Conservation (phyloP, 306 rosid species). For the Adenanthera pavonina region DNA sequence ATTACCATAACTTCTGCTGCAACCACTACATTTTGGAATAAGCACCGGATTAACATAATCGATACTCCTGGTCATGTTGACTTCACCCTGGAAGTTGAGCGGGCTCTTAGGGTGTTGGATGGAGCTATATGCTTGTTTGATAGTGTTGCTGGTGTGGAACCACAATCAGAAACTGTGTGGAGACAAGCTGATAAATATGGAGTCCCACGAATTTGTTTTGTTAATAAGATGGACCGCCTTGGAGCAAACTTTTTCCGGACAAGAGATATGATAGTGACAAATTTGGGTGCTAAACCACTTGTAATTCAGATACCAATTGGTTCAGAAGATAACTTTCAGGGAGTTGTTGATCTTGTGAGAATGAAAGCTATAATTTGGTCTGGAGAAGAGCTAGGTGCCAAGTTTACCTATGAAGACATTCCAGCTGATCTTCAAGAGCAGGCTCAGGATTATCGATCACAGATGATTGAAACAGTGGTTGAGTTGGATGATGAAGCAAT, state of each 20-base stretch:
- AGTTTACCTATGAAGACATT: slow-evolving; percentile 75
- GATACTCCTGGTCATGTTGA: slow-evolving; percentile 98
- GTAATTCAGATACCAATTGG: slow-evolving; percentile 92
- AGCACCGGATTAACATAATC: slow-evolving; percentile 90
- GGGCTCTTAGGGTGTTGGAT: slow-evolving; percentile 97
- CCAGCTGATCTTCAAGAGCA: slow-evolving; percentile 73
- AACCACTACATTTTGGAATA: slow-evolving; percentile 93
- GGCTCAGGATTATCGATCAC: slow-evolving; percentile 74
- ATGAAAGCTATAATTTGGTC: slow-evolving; percentile 96
- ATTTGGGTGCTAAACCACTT: slow-evolving; percentile 94
- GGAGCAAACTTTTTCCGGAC: slow-evolving; percentile 95
- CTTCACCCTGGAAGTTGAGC: slow-evolving; percentile 96
- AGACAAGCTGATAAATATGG: slow-evolving; percentile 98
- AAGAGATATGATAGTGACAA: slow-evolving; percentile 92
- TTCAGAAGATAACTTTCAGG: slow-evolving; percentile 81
- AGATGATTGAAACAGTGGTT: slow-evolving; percentile 78
- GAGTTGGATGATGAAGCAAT: slow-evolving; percentile 85
- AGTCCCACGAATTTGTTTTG: slow-evolving; percentile 92
- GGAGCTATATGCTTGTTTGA: slow-evolving; percentile 96
- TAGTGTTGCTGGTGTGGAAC: slow-evolving; percentile 98
- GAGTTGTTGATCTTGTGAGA: slow-evolving; percentile 86
- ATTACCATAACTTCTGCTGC: slow-evolving; percentile 99
- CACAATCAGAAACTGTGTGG: slow-evolving; percentile 98
- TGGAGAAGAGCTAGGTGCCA: slow-evolving; percentile 96
- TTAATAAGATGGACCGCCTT: slow-evolving; percentile 97